Evolutionary conservation across 345 rosid genomes (phyloP).

Genomic region (Lepidium aucheri): DNA sequence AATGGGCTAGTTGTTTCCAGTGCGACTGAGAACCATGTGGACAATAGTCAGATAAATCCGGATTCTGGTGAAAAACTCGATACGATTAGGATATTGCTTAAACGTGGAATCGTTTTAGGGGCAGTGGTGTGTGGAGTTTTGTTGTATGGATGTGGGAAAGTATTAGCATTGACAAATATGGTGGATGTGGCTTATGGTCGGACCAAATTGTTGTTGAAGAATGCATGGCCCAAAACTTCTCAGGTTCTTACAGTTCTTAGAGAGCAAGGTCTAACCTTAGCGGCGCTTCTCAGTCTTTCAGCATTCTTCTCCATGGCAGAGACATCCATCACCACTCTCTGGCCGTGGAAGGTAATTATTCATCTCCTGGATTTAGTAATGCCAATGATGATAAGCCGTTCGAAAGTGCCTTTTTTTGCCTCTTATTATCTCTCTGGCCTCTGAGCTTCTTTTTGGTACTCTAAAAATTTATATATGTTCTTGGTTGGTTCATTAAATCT

Average conservation of each 20-base stretch:
- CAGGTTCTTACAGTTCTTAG: slow-evolving; percentile 53
- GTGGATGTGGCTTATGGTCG: slow-evolving; percentile 52
- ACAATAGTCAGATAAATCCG: not conserved
- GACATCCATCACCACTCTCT: slow-evolving; percentile 73
- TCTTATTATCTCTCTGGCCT: too few species aligned
- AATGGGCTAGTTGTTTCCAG: not conserved
- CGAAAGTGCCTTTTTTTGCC: not conserved
- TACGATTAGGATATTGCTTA: slow-evolving; percentile 29
- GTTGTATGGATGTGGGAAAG: slow-evolving; percentile 45
- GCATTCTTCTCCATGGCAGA: slow-evolving; percentile 89
- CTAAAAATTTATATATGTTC: too few species aligned
- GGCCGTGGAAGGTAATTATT: slow-evolving; percentile 75
- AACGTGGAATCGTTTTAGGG: slow-evolving; percentile 40
- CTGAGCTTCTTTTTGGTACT: too few species aligned
- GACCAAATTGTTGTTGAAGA: slow-evolving; percentile 39
- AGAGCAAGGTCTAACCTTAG: slow-evolving; percentile 66
- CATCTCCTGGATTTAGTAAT: not conserved
- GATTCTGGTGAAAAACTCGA: slow-evolving; percentile 14
- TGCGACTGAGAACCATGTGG: not conserved
- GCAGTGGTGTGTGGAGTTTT: slow-evolving; percentile 47
- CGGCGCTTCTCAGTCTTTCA: slow-evolving; percentile 54
- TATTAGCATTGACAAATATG: slow-evolving; percentile 45
- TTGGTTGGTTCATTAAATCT: not conserved
- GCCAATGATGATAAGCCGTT: not conserved
- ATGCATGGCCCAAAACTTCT: slow-evolving; percentile 53